A percentile compares a stretch with the other conserved stretches of the same genome.
Conservation (phyloP, 2,329 filamentous ascomycete genomes). For the Fusarium nurragi region DNA sequence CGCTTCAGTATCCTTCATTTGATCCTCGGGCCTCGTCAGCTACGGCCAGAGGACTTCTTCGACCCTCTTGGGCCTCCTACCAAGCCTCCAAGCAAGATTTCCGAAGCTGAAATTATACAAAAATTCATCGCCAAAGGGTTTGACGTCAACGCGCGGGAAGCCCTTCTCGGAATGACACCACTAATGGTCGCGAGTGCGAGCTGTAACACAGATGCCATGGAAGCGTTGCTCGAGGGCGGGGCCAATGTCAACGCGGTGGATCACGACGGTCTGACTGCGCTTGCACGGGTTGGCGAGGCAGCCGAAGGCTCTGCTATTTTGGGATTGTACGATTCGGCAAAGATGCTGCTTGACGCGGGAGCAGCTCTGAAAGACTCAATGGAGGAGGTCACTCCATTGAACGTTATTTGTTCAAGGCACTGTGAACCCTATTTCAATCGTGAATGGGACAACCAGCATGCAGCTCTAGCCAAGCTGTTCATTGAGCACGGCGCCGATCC, state of each 20-base stretch:
- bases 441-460: constrained; percentile 43
- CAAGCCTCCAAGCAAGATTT: constrained; percentile 14
- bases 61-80: constrained; percentile 20
- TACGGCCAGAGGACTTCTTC: constrained; percentile 35
- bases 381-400: constrained; percentile 40
- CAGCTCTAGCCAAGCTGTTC: constrained; percentile 39
- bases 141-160: constrained; percentile 41
- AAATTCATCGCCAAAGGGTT: constrained; percentile 42
- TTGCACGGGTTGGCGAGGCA: constrained; percentile 40
- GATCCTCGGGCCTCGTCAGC: constrained; percentile 39
- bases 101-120: constrained; percentile 42
- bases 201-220: constrained; percentile 42
- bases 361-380: constrained; percentile 32
- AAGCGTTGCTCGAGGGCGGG: constrained; percentile 37
- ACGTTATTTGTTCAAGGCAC: constrained; percentile 40
- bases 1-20: constrained; percentile 44
- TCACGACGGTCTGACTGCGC: constrained; percentile 40
- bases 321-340: constrained; percentile 36
- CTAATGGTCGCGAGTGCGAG: constrained; percentile 44
- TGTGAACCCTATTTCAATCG: constrained; percentile 38
- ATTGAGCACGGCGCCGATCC: constrained; percentile 42
- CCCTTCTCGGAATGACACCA: constrained; percentile 43
- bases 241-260: constrained; percentile 41
- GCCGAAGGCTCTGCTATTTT: constrained; percentile 39
- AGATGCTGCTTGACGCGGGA: constrained; percentile 42